Conservation (phyloP, 2,329 filamentous ascomycete species). For the Lecanoromycetidae sp. region DNA sequence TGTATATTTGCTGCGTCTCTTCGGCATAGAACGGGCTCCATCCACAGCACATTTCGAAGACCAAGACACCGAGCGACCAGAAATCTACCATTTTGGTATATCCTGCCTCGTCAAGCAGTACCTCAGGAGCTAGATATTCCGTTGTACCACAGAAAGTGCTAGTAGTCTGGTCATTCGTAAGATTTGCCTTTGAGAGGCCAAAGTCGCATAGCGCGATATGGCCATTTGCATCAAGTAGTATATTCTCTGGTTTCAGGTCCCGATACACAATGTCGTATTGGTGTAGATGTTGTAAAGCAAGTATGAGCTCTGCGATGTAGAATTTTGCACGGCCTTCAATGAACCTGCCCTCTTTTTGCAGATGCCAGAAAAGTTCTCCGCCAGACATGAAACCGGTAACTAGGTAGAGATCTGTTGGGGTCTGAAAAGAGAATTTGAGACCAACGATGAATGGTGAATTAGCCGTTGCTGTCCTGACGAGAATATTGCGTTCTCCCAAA, state of each 20-base stretch:
- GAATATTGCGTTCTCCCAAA: slow-evolving; percentile 89
- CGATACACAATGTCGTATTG: slow-evolving; percentile 96
- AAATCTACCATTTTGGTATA: slow-evolving; percentile 99
- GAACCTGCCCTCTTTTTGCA: slow-evolving; percentile 94
- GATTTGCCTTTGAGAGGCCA: slow-evolving; percentile 89
- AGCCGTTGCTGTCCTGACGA: slow-evolving; percentile 88
- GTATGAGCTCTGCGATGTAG: slow-evolving; percentile 94
- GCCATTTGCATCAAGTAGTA: slow-evolving; percentile 88
- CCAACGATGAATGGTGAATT: slow-evolving; percentile 97
- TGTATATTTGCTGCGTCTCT: slow-evolving; percentile 99
- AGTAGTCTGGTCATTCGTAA: slow-evolving; percentile 93
- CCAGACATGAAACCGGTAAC: slow-evolving; percentile 99
- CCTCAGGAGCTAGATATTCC: slow-evolving; percentile 91
- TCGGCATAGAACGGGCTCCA: slow-evolving; percentile 99
- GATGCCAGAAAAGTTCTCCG: slow-evolving; percentile 94
- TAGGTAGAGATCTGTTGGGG: slow-evolving; percentile 89
- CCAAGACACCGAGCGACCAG: slow-evolving; percentile 92
- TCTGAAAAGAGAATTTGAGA: slow-evolving; percentile 97
- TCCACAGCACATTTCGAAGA: slow-evolving; percentile 99
- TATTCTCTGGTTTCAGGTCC: slow-evolving; percentile 95
- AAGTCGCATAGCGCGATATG: slow-evolving; percentile 98
- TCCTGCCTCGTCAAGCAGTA: slow-evolving; percentile 86
- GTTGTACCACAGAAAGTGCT: slow-evolving; percentile 99
- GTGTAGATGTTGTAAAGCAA: slow-evolving; percentile 89
- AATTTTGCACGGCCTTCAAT: slow-evolving; percentile 93